Evolutionary conservation across 2,329 filamentous ascomycete species (phyloP).

Genomic region (Aspergillaceae sp.): DNA sequence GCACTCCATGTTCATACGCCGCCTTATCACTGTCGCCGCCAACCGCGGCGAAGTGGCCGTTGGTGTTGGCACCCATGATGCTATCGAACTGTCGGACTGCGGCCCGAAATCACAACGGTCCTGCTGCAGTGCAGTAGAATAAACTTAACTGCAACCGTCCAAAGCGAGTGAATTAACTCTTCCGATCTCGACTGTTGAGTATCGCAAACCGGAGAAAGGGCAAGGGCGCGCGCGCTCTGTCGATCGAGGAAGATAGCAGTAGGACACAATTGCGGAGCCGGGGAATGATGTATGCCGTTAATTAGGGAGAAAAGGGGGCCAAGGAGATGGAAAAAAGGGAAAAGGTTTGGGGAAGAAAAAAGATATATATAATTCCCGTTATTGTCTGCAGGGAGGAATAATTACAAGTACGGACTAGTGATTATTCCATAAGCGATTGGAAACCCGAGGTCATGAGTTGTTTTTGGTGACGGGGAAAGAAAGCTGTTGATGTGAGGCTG

Average conservation of each 20-base stretch:
- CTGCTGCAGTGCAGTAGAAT: no score
- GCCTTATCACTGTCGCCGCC: constrained; percentile 30
- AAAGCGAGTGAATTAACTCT: no score
- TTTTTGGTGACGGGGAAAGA: background rate
- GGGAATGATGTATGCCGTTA: background rate
- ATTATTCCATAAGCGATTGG: background rate
- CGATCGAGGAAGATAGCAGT: background rate
- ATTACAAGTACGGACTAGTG: background rate
- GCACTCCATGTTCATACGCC: constrained; percentile 80
- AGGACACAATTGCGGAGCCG: background rate
- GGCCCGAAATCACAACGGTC: background rate
- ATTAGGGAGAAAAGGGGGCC: no score
- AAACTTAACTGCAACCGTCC: no score
- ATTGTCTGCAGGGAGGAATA: background rate
- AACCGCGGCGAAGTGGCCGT: constrained; percentile 39
- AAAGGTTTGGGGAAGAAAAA: background rate
- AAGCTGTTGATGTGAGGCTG: background rate
- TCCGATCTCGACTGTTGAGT: background rate
- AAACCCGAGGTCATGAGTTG: background rate
- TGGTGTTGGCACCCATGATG: constrained; percentile 36
- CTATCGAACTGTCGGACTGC: constrained; percentile 17
- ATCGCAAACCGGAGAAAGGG: background rate
- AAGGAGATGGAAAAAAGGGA: background rate
- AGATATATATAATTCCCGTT: background rate
- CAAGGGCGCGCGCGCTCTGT: background rate